Evolutionary conservation across 306 rosid species (phyloP).

Genomic region (Delonix regia): DNA sequence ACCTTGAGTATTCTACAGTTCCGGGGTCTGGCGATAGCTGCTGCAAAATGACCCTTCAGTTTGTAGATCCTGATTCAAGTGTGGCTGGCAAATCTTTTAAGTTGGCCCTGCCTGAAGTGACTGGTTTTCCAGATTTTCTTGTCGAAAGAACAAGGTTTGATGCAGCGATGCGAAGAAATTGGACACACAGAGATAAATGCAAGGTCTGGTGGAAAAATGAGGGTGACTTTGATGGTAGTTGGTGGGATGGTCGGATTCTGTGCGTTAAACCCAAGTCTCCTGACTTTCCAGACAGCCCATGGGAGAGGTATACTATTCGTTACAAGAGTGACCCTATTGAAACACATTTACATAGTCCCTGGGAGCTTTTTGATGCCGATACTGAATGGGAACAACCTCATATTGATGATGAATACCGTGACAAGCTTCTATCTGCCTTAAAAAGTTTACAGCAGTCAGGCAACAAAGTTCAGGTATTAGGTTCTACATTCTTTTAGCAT

Average conservation of each 20-base stretch:
- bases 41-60: slow-evolving; percentile 88
- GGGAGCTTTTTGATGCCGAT: slow-evolving; percentile 89
- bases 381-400: slow-evolving; percentile 81
- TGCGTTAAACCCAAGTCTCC: slow-evolving; percentile 63
- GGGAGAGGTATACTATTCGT: slow-evolving; percentile 81
- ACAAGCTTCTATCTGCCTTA: slow-evolving; percentile 59
- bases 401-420: slow-evolving; percentile 58
- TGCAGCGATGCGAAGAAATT: slow-evolving; percentile 78
- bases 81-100: slow-evolving; percentile 66
- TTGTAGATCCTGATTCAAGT: slow-evolving; percentile 72
- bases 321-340: slow-evolving; percentile 77
- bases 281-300: slow-evolving; percentile 90
- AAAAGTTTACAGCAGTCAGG: slow-evolving; percentile 62
- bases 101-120: slow-evolving; percentile 85
- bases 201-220: slow-evolving; percentile 98
- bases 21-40: slow-evolving; percentile 99
- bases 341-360: slow-evolving; percentile 86
- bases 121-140: slow-evolving; percentile 94
- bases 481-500: slow-evolving; percentile 13
- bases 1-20: slow-evolving; percentile 73
- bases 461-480: slow-evolving; percentile 65
- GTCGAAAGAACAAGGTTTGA: slow-evolving; percentile 84
- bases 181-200: slow-evolving; percentile 94
- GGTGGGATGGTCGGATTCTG: slow-evolving; percentile 93
- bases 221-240: slow-evolving; percentile 74